These are phyloP conservation scores for Beauveria pseudobassiana DNA, from an alignment of 2,329 filamentous ascomycete species.

Conservation along the genomic window DNA sequence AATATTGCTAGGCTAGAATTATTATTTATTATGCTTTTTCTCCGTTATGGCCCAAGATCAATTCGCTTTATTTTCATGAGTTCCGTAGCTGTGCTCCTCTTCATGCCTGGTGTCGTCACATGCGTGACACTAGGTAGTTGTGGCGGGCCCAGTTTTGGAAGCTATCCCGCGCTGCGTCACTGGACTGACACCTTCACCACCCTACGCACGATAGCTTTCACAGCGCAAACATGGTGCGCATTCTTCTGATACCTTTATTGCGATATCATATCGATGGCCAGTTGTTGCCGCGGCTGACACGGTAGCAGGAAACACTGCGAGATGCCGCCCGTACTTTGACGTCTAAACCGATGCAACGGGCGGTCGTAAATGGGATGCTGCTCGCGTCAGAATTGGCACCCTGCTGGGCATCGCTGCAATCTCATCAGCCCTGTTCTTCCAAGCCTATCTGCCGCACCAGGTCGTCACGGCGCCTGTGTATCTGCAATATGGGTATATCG, in stretches of 20 bases:
- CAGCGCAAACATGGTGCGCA: slow-evolving; percentile 4
- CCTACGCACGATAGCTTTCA: not conserved
- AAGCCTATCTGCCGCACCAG: slow-evolving; percentile 49
- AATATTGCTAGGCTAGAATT: not conserved
- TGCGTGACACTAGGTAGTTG: not conserved
- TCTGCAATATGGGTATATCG: slow-evolving; percentile 50
- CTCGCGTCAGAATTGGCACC: slow-evolving; percentile 33
- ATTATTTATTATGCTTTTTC: not conserved
- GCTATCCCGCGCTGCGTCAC: not conserved
- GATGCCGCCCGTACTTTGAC: slow-evolving; percentile 34
- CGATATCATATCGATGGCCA: not conserved
- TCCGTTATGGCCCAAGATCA: not conserved
- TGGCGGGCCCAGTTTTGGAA: not conserved
- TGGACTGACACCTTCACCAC: not conserved
- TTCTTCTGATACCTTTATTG: not conserved
- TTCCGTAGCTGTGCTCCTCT: not conserved
- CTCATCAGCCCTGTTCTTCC: slow-evolving; percentile 47
- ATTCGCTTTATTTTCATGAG: not conserved
- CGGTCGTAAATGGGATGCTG: slow-evolving; percentile 39
- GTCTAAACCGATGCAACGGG: slow-evolving; percentile 43
- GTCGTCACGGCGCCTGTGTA: slow-evolving; percentile 45
- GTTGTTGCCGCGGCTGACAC: not conserved
- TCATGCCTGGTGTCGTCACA: not conserved
- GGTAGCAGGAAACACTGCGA: slow-evolving; percentile 24
- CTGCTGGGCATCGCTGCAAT: slow-evolving; percentile 42